Evolutionary conservation across 2,329 filamentous ascomycete species (phyloP), one percentile per base, ranked within the genome.

Genomic region (Exserohilum rostratum): DNA sequence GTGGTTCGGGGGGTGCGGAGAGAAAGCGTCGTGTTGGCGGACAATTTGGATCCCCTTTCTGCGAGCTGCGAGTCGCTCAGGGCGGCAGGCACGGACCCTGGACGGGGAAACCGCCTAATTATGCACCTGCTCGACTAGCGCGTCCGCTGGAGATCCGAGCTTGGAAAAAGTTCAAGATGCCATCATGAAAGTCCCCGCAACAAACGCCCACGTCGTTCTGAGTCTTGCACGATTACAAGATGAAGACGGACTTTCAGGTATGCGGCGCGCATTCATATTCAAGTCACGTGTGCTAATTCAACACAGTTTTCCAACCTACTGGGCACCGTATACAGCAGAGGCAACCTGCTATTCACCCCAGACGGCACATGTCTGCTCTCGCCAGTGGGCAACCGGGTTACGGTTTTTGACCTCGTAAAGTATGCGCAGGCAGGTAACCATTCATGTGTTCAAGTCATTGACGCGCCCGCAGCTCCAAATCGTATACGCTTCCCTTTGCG

Each of bases 171-270:
- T 74, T 70, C 59, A 61, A 62, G 65, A 69, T 67, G 63, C 55
- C 51, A 50, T 39, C 53, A 50, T 50, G 22, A 25, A 25, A 7
- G 7, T 51, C 65, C 38, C 62, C 65, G 62, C 66, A 53, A 65
- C 61, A 4, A 43, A 62, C 52, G 61, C 60, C 30, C 57, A 55
- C 54, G 58, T 45, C 44, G n/a, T 35, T 27, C 25, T 25, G 22
- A 43, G 46, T 45, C 42, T 39, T 31, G 25, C 25, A 31, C 42
- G 51, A 42, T 3, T 45, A 7, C 58, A 83, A 61, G 57, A 99
- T 99, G 95, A 99, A 98, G 90, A 98, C 93, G 65, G 93, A 98
- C 79, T 99, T 98, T 78, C 96, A 95, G 87, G 93, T 96, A 79
- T 60, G 77, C 29, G 3, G 50, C 39, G 35, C 44, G 15, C 53